These are phyloP conservation scores for Polyrhizophydium stewartii DNA, from an alignment of 371 early-diverging fungal genomes.

Conservation along the genomic window DNA sequence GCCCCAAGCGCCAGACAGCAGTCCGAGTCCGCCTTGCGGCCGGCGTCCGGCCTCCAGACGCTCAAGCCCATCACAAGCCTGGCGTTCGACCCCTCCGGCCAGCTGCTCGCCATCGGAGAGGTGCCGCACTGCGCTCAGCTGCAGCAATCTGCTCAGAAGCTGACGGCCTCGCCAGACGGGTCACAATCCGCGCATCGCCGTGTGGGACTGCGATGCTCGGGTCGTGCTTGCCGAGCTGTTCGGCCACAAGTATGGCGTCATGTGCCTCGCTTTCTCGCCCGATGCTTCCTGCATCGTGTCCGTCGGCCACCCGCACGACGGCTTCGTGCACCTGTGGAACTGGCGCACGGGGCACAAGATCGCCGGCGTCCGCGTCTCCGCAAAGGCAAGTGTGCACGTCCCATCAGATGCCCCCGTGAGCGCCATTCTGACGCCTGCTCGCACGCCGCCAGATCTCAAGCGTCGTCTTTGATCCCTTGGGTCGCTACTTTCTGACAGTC, in stretches of 20 bases:
- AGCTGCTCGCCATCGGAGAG: conserved; percentile 77
- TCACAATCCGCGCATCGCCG: conserved; percentile 73
- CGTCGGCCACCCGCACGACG: conserved; percentile 83
- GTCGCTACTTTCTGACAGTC: conserved; percentile 72
- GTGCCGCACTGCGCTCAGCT: conserved; percentile 32
- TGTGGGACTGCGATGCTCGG: conserved; percentile 63
- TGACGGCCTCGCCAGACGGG: conserved; percentile 52
- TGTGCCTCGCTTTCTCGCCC: conserved; percentile 68
- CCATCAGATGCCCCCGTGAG: not conserved
- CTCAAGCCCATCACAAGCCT: conserved; percentile 65
- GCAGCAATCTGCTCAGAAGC: not conserved
- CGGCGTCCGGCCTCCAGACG: not conserved
- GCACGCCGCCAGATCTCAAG: conserved; percentile 28
- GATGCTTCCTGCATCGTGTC: conserved; percentile 70
- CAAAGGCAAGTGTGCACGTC: conserved; percentile 44
- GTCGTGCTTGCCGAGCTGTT: conserved; percentile 58
- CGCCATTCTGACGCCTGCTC: not conserved
- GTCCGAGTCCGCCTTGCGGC: not conserved
- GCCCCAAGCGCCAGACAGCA: conserved; percentile 4
- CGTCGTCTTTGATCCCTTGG: conserved; percentile 62
- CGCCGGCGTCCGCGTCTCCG: conserved; percentile 65
- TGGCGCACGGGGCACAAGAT: conserved; percentile 66
- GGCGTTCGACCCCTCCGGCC: conserved; percentile 73
- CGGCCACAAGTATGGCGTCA: conserved; percentile 79
- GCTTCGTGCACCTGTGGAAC: conserved; percentile 77